Base-by-base conservation (phyloP, 371 early-diverging fungal genomes). In the Mucor mucedo region DNA sequence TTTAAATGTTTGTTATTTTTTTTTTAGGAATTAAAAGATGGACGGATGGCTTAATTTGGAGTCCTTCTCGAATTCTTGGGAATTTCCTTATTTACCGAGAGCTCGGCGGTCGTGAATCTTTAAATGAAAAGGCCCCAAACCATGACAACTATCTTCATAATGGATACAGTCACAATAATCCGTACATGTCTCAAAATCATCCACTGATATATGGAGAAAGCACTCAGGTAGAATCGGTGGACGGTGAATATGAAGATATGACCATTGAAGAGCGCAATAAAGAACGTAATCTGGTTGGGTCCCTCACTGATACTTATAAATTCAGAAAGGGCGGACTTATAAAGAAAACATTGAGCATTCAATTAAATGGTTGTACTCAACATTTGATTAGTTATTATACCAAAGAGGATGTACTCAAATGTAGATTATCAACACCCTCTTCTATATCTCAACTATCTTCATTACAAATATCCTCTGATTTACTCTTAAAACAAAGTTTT, bases 41-140 rank as follows among this genome's bases (percentile, higher is more conserved):
- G 95, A 95, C 95, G 2, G 95, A 94, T 72, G 93, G 94, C 13
- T 79, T 87, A 28, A 84, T 87, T 21, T 93, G 94, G 95, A 90
- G 91, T 27, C 92, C 94, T 6, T 91, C 91, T 33, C 86, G 95
- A 32, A 89, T 91, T 2, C 81, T 88, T 32, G 92, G 92, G 40
- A 88, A 89, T 72, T 93, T 92, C 65, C 68, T 92, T 45, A 85
- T 90, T 52, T 92, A 93, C 70, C 89, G 90, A 48, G 91, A 93
- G 65, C 67, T 90, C 3, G 90, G 89, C 68, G 82, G 83, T 35
- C 82, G 86, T 4, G 63, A 57, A 65, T 67, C 47, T 5, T 47
- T 47, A 47, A 47, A 47, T 9, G 47, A 47, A 47, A 47, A 47
- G 47, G 21, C 1, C 47, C 21, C 16, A 8, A 44, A n/a, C 14